Conservation (phyloP, 1,284 basidiomycete species). For the Ceratobasidium sp. region DNA sequence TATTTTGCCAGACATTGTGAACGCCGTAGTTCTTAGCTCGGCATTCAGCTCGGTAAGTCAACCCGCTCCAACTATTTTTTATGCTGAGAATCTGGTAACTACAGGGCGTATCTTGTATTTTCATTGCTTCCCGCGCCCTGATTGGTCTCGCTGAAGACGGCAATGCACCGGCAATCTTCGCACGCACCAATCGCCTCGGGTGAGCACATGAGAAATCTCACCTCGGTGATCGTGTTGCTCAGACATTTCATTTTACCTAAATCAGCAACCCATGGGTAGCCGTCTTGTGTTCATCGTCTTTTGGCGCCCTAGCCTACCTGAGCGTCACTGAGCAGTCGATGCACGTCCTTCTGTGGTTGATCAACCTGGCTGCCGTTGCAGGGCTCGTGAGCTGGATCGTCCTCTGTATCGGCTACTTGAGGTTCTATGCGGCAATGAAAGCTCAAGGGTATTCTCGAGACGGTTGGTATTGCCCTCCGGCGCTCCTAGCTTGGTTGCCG, state of each 20-base stretch:
- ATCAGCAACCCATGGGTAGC: slow-evolving; percentile 52
- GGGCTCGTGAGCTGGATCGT: slow-evolving; percentile 50
- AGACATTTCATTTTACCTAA: background rate
- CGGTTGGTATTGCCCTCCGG: slow-evolving; percentile 38
- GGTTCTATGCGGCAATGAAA: slow-evolving; percentile 49
- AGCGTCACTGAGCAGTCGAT: slow-evolving; percentile 46
- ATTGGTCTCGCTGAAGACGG: slow-evolving; percentile 51
- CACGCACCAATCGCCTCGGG: slow-evolving; percentile 49
- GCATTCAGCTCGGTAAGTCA: slow-evolving; percentile 53
- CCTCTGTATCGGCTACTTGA: slow-evolving; percentile 49
- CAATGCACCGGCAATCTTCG: slow-evolving; percentile 52
- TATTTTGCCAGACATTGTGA: slow-evolving; percentile 55
- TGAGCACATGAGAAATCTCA: background rate
- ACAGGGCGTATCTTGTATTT: slow-evolving; percentile 50
- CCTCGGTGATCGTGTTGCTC: background rate
- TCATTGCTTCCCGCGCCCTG: slow-evolving; percentile 46
- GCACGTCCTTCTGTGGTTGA: slow-evolving; percentile 48
- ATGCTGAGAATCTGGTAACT: background rate
- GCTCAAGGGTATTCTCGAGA: slow-evolving; percentile 49
- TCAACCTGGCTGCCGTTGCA: slow-evolving; percentile 48
- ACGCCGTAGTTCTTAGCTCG: slow-evolving; percentile 53
- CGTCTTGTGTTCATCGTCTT: slow-evolving; percentile 47
- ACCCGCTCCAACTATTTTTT: background rate
- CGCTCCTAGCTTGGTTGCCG: background rate
- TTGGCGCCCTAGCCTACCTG: slow-evolving; percentile 48